Evolutionary conservation across 2,329 filamentous ascomycete species (phyloP).

Genomic region (Clonostachys rhizophaga): DNA sequence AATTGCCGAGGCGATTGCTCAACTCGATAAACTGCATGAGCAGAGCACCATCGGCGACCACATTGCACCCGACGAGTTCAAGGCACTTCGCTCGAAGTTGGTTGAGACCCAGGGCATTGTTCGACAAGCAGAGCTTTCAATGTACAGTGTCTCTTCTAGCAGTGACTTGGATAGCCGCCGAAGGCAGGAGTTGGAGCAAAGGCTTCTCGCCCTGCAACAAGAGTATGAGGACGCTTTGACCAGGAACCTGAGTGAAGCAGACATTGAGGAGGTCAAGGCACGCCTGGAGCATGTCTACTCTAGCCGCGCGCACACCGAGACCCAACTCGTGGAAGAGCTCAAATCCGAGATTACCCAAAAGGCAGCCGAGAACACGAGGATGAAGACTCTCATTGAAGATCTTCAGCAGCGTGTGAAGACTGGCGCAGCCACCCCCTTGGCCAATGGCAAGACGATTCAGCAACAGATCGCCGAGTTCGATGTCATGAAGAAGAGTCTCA

Average conservation of each 20-base stretch:
- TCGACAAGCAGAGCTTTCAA: conserved; percentile 83
- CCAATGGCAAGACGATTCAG: conserved; percentile 86
- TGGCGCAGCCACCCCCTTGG: conserved; percentile 51
- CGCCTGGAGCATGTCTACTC: conserved; percentile 73
- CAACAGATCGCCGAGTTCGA: conserved; percentile 99
- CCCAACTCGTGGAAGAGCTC: conserved; percentile 70
- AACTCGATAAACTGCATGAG: conserved; percentile 74
- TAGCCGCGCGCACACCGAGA: conserved; percentile 68
- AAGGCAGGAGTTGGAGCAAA: conserved; percentile 71
- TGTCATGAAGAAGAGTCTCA: conserved; percentile 99
- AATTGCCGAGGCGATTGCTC: conserved; percentile 78
- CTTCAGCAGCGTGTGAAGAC: conserved; percentile 71
- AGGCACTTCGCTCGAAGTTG: conserved; percentile 71
- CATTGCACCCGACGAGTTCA: conserved; percentile 76
- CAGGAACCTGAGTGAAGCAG: conserved; percentile 70
- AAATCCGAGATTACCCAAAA: conserved; percentile 73
- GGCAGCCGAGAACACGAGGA: conserved; percentile 74
- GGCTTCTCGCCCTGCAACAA: conserved; percentile 67
- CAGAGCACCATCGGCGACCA: conserved; percentile 72
- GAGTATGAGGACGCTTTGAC: conserved; percentile 83
- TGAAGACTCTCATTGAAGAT: conserved; percentile 77
- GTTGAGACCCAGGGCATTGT: conserved; percentile 90
- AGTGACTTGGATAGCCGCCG: conserved; percentile 59
- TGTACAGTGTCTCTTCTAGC: conserved; percentile 65
- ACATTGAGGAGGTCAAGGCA: conserved; percentile 80